A percentile compares a stretch with the other conserved stretches of the same genome.
Conservation (phyloP, 1,139 yeast genomes). For the Debaryomyces fabryi region DNA sequence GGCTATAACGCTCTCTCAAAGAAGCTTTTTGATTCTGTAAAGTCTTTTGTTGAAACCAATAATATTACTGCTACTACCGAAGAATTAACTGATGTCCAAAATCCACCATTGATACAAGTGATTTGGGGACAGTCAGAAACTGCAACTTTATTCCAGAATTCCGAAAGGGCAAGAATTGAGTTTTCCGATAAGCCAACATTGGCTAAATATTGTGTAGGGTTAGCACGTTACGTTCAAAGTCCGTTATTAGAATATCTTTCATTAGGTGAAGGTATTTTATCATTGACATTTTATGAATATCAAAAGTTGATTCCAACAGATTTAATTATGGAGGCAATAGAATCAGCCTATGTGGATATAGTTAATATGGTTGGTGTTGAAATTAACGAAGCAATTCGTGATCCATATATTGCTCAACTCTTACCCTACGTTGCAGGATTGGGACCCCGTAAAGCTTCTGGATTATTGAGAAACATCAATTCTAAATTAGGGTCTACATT, state of each 20-base stretch:
- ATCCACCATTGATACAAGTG: constrained; percentile 54
- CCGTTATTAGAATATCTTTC: constrained; percentile 89
- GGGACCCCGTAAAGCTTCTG: constrained; percentile 94
- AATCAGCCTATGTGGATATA: constrained; percentile 84
- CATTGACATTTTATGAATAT: constrained; percentile 73
- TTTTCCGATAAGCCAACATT: constrained; percentile 86
- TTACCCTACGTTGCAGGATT: constrained; percentile 85
- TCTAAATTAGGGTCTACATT: constrained; percentile 66
- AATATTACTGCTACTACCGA: constrained; percentile 59
- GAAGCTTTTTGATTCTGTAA: constrained; percentile 59
- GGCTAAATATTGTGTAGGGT: constrained; percentile 83
- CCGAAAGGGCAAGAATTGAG: constrained; percentile 74
- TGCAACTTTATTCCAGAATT: constrained; percentile 83
- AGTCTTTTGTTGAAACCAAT: constrained; percentile 59
- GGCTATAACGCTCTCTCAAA: constrained; percentile 82
- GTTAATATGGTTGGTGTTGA: constrained; percentile 93
- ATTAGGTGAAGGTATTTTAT: constrained; percentile 69
- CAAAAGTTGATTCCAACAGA: constrained; percentile 75
- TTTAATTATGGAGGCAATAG: constrained; percentile 65
- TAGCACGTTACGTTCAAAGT: constrained; percentile 88
- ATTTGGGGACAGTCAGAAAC: constrained; percentile 93
- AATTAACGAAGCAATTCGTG: constrained; percentile 84
- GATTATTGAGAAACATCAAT: constrained; percentile 80
- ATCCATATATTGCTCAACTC: constrained; percentile 67
- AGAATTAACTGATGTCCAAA: constrained; percentile 37